Evolutionary conservation across 495 filamentous ascomycete genomes (phyloP).

Genomic region (Annulohypoxylon bovei): DNA sequence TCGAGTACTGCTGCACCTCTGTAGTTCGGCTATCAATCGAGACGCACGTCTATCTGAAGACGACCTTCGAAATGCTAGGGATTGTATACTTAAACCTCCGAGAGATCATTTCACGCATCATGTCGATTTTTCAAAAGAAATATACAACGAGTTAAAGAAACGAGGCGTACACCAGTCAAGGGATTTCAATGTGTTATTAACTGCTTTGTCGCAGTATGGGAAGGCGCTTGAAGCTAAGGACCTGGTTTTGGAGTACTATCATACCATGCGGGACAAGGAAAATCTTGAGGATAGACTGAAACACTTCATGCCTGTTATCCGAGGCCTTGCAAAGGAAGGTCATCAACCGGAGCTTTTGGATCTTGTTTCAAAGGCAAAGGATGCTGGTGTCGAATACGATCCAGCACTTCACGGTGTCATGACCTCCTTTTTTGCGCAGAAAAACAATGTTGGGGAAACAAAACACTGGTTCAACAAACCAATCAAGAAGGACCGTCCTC

Average conservation of each 20-base stretch:
- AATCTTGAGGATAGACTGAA: conserved; percentile 37
- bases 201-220: conserved; percentile 66
- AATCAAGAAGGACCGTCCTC: conserved; percentile 52
- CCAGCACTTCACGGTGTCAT: conserved; percentile 58
- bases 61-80: conserved; percentile 60
- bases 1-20: conserved; percentile 68
- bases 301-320: conserved; percentile 68
- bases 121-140: conserved; percentile 62
- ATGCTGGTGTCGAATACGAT: conserved; percentile 47
- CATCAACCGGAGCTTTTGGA: conserved; percentile 64
- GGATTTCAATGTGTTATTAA: conserved; percentile 63
- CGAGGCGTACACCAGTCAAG: conserved; percentile 29
- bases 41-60: conserved; percentile 56
- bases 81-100: conserved; percentile 51
- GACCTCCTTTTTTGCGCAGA: conserved; percentile 60
- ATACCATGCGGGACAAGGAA: conserved; percentile 32
- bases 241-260: conserved; percentile 56
- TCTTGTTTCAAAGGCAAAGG: conserved; percentile 49
- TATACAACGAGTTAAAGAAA: conserved; percentile 64
- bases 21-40: conserved; percentile 48
- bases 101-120: conserved; percentile 55
- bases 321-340: conserved; percentile 72
- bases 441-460: conserved; percentile 61
- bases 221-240: conserved; percentile 67
- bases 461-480: conserved; percentile 74